Percentiles rank a stretch among this genome's conserved stretches.
phyloP scores from a whole-genome alignment of 1,284 basidiomycete species.

The Neotropicomus parvogracilis region DNA sequence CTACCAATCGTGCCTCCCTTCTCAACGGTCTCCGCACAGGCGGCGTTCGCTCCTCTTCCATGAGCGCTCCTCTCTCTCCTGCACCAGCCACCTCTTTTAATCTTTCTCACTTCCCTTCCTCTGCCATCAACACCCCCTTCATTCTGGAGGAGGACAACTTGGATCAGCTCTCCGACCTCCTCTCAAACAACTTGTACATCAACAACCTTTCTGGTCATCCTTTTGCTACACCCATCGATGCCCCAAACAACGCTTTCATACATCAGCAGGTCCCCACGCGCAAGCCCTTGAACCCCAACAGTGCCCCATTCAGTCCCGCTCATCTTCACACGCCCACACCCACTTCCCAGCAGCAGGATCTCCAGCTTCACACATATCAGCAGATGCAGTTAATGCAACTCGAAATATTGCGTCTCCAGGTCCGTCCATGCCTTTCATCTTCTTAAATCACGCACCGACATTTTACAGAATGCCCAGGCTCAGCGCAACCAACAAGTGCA shows the following conservation, averaged over 20 bases:
- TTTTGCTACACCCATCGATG: constrained; percentile 69
- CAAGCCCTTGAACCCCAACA: constrained; percentile 53
- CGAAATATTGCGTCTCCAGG: constrained; percentile 76
- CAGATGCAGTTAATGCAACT: constrained; percentile 81
- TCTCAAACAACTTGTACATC: constrained; percentile 47
- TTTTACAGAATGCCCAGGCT: constrained; percentile 34
- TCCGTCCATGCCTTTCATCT: constrained; percentile 31
- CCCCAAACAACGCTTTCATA: constrained; percentile 57
- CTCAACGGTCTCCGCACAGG: constrained; percentile 82
- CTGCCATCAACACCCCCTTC: constrained; percentile 35
- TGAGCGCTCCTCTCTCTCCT: constrained; percentile 63
- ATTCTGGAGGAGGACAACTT: constrained; percentile 55
- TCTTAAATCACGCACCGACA: background rate
- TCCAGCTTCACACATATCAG: constrained; percentile 52
- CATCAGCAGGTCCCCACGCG: constrained; percentile 49
- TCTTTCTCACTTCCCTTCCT: constrained; percentile 46
- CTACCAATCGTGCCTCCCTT: constrained; percentile 69
- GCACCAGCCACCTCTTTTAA: constrained; percentile 59
- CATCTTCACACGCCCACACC: constrained; percentile 29
- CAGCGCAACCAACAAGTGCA: constrained; percentile 43
- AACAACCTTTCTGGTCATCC: constrained; percentile 36
- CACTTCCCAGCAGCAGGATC: constrained; percentile 39
- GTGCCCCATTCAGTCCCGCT: constrained; percentile 52
- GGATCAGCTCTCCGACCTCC: constrained; percentile 55
- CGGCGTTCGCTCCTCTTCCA: constrained; percentile 70